Evolutionary conservation across 2,329 filamentous ascomycete species (phyloP), one percentile per base, ranked within the genome.

Genomic region (Pseudopyricularia cyperi): DNA sequence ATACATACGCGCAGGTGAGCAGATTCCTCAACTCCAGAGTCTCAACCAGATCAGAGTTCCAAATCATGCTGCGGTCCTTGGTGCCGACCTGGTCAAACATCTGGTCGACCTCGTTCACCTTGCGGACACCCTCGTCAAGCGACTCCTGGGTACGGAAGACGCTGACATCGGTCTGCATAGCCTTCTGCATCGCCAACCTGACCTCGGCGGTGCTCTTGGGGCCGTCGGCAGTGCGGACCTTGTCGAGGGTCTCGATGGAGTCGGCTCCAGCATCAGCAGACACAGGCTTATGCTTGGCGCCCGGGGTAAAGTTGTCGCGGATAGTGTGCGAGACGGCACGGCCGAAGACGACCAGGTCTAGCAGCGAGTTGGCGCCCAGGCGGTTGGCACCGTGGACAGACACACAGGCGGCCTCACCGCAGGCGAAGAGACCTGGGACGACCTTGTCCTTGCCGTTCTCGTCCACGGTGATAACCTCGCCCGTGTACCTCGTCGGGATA

Each of bases 41-140:
- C 79, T 97, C 91, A 56, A 95, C 89, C 37, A 97, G 81, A 65
- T 97, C 91, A 24, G 87, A 89, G 82, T 97, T 97, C 91, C 91
- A 97, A 76, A 97, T 97, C 91, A 97, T 96, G 79, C 88, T 94
- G 70, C 93, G 87, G 71, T 97, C 91, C 81, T 95, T 95, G 74
- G 88, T 96, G 64, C 89, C 88, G 61, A 97, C 85, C 65, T 96
- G 77, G 61, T 76, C 71, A 73, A 86, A 97, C 63, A 75, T 78
- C 61, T 79, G 70, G 68, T 97, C 91, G 61, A 97, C 88, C 60
- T 89, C 82, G 58, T 73, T 82, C 68, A 97, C 93, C 76, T 83
- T 90, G 70, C 77, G 75, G 56, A 95, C 90, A 80, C 91, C 91
- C 71, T 96, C 87, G 60, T 96, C 89, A 68, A 97, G 80, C 59